Evolutionary conservation across 805 yeast genomes (phyloP).

Genomic region (Ogataea saltuana): DNA sequence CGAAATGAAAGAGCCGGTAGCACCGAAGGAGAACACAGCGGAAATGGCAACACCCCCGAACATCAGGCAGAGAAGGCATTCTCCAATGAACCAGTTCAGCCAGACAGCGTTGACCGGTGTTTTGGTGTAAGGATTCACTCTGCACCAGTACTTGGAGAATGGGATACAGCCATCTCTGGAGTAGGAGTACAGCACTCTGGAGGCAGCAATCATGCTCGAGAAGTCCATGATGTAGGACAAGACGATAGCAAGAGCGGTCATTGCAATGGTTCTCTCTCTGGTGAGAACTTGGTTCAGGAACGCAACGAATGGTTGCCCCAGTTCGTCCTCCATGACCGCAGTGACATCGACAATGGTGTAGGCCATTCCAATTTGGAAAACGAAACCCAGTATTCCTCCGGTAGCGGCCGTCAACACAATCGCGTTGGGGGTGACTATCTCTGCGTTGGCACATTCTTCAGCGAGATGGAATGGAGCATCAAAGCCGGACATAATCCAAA

Average conservation of each 20-base stretch:
- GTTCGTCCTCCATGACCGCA: conserved; percentile 46
- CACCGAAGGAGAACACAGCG: conserved; percentile 74
- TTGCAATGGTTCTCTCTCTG: conserved; percentile 41
- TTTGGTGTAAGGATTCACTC: conserved; percentile 50
- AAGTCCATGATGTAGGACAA: conserved; percentile 52
- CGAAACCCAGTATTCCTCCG: conserved; percentile 58
- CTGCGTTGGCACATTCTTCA: conserved; percentile 70
- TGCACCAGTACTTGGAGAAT: conserved; percentile 47
- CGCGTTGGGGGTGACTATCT: conserved; percentile 65
- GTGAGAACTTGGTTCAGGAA: conserved; percentile 51
- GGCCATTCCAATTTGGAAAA: conserved; percentile 59
- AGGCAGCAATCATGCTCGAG: conserved; percentile 64
- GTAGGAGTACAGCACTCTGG: conserved; percentile 66
- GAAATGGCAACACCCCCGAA: conserved; percentile 67
- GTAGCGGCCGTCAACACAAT: conserved; percentile 57
- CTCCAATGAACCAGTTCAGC: conserved; percentile 56
- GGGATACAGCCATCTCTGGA: conserved; percentile 72
- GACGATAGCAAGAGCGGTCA: conserved; percentile 46
- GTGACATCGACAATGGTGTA: conserved; percentile 57
- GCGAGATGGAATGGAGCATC: conserved; percentile 74
- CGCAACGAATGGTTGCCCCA: conserved; percentile 62
- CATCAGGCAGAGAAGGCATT: conserved; percentile 56
- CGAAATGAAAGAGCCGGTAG: conserved; percentile 66
- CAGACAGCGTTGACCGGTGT: conserved; percentile 70
- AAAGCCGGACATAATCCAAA: conserved; percentile 75